Conservation (phyloP, 768 basidiomycete genomes). For the Trametes coccinea region DNA sequence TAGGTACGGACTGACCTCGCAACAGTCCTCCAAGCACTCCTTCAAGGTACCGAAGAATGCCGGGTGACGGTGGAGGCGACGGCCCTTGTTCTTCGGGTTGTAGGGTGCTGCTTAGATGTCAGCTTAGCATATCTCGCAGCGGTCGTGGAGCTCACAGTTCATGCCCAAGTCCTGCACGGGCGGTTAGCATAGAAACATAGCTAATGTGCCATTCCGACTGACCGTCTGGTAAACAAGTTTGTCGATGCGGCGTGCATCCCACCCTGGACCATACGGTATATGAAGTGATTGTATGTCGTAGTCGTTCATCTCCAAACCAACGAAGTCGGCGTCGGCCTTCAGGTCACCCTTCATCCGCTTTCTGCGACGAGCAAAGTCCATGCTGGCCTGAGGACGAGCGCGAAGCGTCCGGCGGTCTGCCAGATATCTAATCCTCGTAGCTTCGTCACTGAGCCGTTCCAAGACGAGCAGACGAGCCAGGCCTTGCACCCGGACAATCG, state of each 20-base stretch:
- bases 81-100: slow-evolving; percentile 62
- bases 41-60: slow-evolving; percentile 61
- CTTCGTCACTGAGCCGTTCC: slow-evolving; percentile 52
- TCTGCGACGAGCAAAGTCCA: slow-evolving; percentile 34
- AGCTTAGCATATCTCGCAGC: no score
- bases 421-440: slow-evolving; percentile 48
- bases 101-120: slow-evolving; percentile 45
- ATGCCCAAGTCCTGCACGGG: slow-evolving; percentile 53
- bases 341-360: slow-evolving; percentile 56
- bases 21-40: slow-evolving; percentile 62
- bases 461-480: slow-evolving; percentile 63
- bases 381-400: slow-evolving; percentile 42
- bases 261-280: slow-evolving; percentile 62
- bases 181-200: slow-evolving; percentile 10
- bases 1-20: slow-evolving; percentile 43
- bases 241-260: slow-evolving; percentile 56
- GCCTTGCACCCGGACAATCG: slow-evolving; percentile 56
- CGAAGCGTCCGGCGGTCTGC: slow-evolving; percentile 50
- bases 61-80: slow-evolving; percentile 61
- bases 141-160: slow-evolving; percentile 44
- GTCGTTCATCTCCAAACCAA: slow-evolving; percentile 54
- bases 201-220: slow-evolving; percentile 20
- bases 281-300: slow-evolving; percentile 57
- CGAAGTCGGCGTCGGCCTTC: slow-evolving; percentile 44
- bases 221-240: slow-evolving; percentile 60